Percentiles rank a stretch among this genome's conserved stretches.
These are phyloP conservation scores for Ceriops tagal DNA, from an alignment of 345 rosid species.

Conservation along the genomic window DNA sequence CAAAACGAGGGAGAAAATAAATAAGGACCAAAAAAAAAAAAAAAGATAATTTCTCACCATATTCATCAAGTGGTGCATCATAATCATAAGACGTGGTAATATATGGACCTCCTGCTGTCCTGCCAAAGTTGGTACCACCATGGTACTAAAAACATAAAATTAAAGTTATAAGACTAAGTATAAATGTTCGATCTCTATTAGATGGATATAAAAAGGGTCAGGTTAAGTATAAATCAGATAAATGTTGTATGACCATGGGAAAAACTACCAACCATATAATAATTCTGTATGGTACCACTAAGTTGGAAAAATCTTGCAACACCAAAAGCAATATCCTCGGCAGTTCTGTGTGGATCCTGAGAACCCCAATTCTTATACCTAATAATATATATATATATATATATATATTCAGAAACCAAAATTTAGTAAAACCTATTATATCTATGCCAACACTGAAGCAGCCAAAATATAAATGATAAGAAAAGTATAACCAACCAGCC, in stretches of 20 bases:
- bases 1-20: not conserved
- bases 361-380: conserved; percentile 13
- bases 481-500: conserved; percentile 13
- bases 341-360: conserved; percentile 7
- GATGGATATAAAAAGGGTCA: too few relatives aligned
- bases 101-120: conserved; percentile 14
- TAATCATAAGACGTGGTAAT: conserved; percentile 21
- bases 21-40: too few relatives aligned
- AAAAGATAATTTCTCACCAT: conserved; percentile 12
- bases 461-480: not conserved
- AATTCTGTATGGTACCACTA: conserved; percentile 12
- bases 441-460: not conserved
- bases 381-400: not conserved
- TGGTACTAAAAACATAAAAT: conserved; percentile 10
- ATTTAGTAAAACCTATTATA: not conserved
- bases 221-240: too few relatives aligned
- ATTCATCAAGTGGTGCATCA: conserved; percentile 25
- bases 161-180: too few relatives aligned
- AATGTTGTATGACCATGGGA: too few relatives aligned
- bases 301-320: conserved; percentile 20
- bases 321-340: conserved; percentile 18
- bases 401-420: not conserved
- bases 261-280: conserved; percentile 19
- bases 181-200: too few relatives aligned
- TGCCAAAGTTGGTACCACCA: conserved; percentile 27